These are phyloP conservation scores for Nicotiana tabacum DNA, from an alignment of 257 asterid genomes.

Conservation along the genomic window DNA sequence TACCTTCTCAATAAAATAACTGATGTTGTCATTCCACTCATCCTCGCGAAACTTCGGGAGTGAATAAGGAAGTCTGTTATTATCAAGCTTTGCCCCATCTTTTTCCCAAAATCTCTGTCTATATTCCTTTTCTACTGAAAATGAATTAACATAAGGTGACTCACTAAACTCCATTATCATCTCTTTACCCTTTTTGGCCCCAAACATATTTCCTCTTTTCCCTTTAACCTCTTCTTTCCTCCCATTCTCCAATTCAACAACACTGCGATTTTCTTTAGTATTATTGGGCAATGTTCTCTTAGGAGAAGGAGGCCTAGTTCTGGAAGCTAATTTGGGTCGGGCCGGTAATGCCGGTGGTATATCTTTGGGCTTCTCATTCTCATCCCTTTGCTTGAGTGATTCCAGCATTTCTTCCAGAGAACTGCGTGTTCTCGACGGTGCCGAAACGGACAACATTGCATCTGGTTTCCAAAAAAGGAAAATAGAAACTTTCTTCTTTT, in stretches of 20 bases:
- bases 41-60: constrained; percentile 35
- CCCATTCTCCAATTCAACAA: constrained; percentile 9
- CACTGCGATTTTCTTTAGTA: constrained; percentile 28
- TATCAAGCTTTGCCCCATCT: constrained; percentile 17
- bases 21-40: constrained; percentile 45
- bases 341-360: constrained; percentile 85
- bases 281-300: constrained; percentile 44
- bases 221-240: constrained; percentile 20
- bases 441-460: constrained; percentile 57
- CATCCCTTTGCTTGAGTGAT: constrained; percentile 60
- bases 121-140: constrained; percentile 17
- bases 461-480: neutral
- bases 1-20: constrained; percentile 66
- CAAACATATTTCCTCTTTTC: constrained; percentile 36
- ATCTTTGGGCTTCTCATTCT: constrained; percentile 51
- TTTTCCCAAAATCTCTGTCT: constrained; percentile 25
- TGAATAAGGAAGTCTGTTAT: constrained; percentile 19
- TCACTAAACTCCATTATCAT: constrained; percentile 21
- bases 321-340: constrained; percentile 54
- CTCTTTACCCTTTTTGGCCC: constrained; percentile 38
- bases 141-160: constrained; percentile 38
- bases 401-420: constrained; percentile 96
- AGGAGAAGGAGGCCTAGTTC: constrained; percentile 67
- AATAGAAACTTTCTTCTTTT: neutral
- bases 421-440: constrained; percentile 57